Evolutionary conservation across 2,329 filamentous ascomycete genomes (phyloP), one percentile per base, ranked within the genome.

Genomic region (Neoascochyta sp.): DNA sequence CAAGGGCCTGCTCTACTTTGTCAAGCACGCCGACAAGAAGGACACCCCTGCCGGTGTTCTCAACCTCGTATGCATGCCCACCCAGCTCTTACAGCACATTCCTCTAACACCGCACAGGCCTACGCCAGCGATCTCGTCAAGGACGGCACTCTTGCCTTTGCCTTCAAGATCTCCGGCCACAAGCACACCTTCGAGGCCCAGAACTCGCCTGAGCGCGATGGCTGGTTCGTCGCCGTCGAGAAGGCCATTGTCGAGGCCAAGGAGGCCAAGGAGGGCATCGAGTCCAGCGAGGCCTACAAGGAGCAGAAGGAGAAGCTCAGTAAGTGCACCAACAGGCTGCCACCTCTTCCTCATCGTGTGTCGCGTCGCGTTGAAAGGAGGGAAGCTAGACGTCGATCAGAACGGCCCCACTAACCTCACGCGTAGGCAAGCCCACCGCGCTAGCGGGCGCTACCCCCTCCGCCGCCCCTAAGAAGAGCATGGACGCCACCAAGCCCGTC

Each of bases 101-200:
- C 10, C 32, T n/a, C 55, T 61, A 46, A 74, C 69, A 27, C 33
- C 33, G 16, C 13, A 7, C 22, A 82, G 76, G 66, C 76, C 48
- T 80, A 85, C 34, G 70, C 79, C 39, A 71, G 75, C 24, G 86
- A 94, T 62, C 75, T 93, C 36, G 75, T 76, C 63, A 78, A 81
- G 64, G 83, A 88, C 42, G 85, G 87, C 39, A 60, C 76, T 47
- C 76, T 78, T 68, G 89, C 92, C 69, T 95, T 98, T 74, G 73
- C 80, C 59, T 84, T 96, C 74, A 86, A 82, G 62, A 69, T 85
- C 60, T 81, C 83, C 67, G 84, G 83, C 51, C 83, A 93, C 70
- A 94, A 95, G 80, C 88, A 95, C 76, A 77, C 77, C 39, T 95
- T 98, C 76, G 90, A 95, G 78, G 86, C 90, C 35, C 57, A 71